phyloP scores from a whole-genome alignment of 208 protist genomes.

The Leishmania lainsoni region DNA sequence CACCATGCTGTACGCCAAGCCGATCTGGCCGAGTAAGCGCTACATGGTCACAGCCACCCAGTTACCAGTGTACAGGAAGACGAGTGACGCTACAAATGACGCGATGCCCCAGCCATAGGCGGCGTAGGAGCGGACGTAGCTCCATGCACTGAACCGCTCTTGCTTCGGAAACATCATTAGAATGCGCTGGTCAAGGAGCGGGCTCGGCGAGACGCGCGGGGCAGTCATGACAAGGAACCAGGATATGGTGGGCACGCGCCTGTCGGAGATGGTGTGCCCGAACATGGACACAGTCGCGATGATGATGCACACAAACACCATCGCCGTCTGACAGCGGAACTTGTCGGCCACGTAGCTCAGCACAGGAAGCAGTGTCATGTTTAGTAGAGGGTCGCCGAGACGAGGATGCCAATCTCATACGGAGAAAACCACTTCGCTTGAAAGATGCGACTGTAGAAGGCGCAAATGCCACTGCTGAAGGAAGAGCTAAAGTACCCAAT shows the following conservation, averaged over 20 bases:
- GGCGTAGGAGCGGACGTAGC: slow-evolving; percentile 46
- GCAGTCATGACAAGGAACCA: slow-evolving; percentile 39
- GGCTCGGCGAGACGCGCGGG: slow-evolving; percentile 32
- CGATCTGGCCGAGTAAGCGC: slow-evolving; percentile 39
- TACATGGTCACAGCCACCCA: slow-evolving; percentile 46
- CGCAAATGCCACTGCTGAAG: slow-evolving; percentile 38
- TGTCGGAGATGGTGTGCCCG: slow-evolving; percentile 11
- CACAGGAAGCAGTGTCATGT: slow-evolving; percentile 43
- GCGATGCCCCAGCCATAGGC: slow-evolving; percentile 66
- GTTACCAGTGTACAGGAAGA: slow-evolving; percentile 15
- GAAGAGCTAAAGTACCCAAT: slow-evolving; percentile 52
- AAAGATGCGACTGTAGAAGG: slow-evolving; percentile 49
- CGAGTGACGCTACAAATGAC: slow-evolving; percentile 21
- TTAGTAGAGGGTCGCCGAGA: slow-evolving; percentile 33
- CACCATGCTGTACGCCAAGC: slow-evolving; percentile 45
- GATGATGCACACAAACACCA: slow-evolving; percentile 31
- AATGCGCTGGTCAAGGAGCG: slow-evolving; percentile 55
- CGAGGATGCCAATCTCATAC: slow-evolving; percentile 39
- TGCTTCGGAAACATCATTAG: slow-evolving; percentile 46
- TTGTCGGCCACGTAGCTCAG: slow-evolving; percentile 55
- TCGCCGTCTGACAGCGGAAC: slow-evolving; percentile 36
- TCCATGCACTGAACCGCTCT: slow-evolving; percentile 38
- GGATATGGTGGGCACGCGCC: background rate
- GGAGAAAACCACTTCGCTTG: slow-evolving; percentile 37
- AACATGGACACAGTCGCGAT: slow-evolving; percentile 18